Evolutionary conservation across 2,329 filamentous ascomycete genomes (phyloP), one percentile per base, ranked within the genome.

Genomic region (Diaporthe vaccinii): DNA sequence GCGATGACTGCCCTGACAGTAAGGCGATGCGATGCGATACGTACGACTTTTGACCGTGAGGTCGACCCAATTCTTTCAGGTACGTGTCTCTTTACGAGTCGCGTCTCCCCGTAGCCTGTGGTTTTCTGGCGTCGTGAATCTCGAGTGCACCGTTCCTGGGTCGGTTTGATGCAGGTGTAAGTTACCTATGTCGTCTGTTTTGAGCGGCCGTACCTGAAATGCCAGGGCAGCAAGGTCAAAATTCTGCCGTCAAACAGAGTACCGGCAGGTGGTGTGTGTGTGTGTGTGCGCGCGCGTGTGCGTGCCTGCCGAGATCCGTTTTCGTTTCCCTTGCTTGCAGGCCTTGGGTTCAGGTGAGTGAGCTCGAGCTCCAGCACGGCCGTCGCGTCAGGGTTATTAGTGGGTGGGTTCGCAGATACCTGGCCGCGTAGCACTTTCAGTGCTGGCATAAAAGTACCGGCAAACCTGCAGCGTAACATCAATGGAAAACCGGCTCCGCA

Each of bases 251-350:
- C 34, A 41, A 53, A 53, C 14, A 39, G 22, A 39, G 31, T 10
- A 39, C 36, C 36, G 36, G 36, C 36, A 65, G n/a, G 25, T 65
- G 34, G 36, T 69, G 67, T 68, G 68, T 46, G 53, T 39, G 57
- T 10, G 51, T 69, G 67, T 68, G 68, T 46, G 51, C 9, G 57
- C 5, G 51, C 25, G 57, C 4, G 57, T 36, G 39, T 46, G 69
- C 28, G 41, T 73, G 71, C 71, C 71, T 73, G 71, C 71, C 71
- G 58, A 57, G 58, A 65, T n/a, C 46, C 70, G 46, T 55, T 73
- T 73, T 55, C 59, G 58, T n/a, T n/a, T 55, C 46, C 65, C 31
- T 39, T 25, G 65, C 3, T 31, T n/a, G 31, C 46, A 53, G 28
- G 20, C 62, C 62, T 51, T 36, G 28, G 25, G 28, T 28, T 31